Evolutionary conservation across 371 early-diverging fungal genomes (phyloP).

Genomic region (Circinella minor): DNA sequence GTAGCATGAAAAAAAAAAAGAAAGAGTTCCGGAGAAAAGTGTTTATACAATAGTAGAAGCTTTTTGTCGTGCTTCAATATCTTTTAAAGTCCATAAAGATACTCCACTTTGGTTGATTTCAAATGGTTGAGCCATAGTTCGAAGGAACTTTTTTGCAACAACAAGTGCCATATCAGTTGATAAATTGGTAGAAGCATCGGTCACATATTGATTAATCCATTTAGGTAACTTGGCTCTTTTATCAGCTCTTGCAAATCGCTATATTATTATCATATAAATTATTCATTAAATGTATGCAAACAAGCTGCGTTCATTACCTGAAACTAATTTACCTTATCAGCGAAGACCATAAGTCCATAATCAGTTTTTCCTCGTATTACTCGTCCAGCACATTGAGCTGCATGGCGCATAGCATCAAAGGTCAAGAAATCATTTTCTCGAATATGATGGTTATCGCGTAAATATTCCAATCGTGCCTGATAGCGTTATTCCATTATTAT

Average conservation of each 20-base stretch:
- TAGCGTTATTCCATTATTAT: neutral
- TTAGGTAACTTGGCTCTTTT: constrained; percentile 97
- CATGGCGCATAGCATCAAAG: constrained; percentile 99
- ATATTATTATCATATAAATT: neutral
- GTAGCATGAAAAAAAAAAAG: no score
- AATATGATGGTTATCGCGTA: constrained; percentile 92
- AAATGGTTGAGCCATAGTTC: constrained; percentile 97
- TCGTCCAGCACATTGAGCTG: constrained; percentile 99
- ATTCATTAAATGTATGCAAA: no score
- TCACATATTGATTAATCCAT: constrained; percentile 96
- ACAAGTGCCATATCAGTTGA: constrained; percentile 99
- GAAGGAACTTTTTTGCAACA: constrained; percentile 93
- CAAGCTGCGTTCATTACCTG: no score
- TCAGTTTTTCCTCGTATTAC: constrained; percentile 98
- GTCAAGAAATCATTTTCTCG: constrained; percentile 99
- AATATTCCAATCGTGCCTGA: constrained; percentile 93
- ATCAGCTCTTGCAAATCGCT: constrained; percentile 94
- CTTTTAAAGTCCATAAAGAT: constrained; percentile 65
- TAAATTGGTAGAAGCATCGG: constrained; percentile 90
- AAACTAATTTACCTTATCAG: constrained; percentile 80
- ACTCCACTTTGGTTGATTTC: constrained; percentile 72
- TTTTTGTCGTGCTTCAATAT: constrained; percentile 58
- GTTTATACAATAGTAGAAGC: constrained; percentile 15
- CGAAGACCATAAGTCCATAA: constrained; percentile 99
- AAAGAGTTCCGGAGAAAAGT: neutral